phyloP scores from a whole-genome alignment of 495 filamentous ascomycete genomes.

The Hypoxylon crocopeplum region DNA sequence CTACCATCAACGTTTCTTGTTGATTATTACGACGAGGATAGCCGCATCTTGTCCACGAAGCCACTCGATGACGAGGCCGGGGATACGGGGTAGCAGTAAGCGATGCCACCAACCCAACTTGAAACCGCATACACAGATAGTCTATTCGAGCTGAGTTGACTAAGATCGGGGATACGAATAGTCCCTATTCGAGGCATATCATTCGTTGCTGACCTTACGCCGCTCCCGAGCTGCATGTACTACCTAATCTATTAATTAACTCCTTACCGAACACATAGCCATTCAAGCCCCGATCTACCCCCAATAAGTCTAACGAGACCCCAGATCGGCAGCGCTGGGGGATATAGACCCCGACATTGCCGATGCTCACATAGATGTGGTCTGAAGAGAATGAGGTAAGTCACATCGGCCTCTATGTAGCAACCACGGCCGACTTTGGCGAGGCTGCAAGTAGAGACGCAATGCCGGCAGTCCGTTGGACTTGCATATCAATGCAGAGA shows the following conservation, averaged over 20 bases:
- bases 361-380: too few relatives aligned
- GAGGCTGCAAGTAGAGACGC: not conserved
- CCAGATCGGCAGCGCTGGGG: too few relatives aligned
- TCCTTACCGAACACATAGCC: too few relatives aligned
- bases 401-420: too few relatives aligned
- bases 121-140: not conserved
- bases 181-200: not conserved
- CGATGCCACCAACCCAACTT: not conserved
- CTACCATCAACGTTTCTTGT: constrained; percentile 7
- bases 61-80: constrained; percentile 7
- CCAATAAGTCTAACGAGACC: too few relatives aligned
- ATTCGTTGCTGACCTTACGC: constrained; percentile 8
- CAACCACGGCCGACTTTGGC: not conserved
- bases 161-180: constrained; percentile 5
- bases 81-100: not conserved
- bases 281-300: too few relatives aligned
- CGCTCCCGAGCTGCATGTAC: not conserved
- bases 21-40: constrained; percentile 4
- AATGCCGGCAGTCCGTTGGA: constrained; percentile 25
- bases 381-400: not conserved
- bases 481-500: constrained; percentile 23
- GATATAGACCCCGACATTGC: too few relatives aligned
- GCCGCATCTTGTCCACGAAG: constrained; percentile 6
- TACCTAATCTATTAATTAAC: not conserved
- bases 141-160: not conserved